phyloP scores from a whole-genome alignment of 2,329 filamentous ascomycete genomes.

The Epichloe hybrida region DNA sequence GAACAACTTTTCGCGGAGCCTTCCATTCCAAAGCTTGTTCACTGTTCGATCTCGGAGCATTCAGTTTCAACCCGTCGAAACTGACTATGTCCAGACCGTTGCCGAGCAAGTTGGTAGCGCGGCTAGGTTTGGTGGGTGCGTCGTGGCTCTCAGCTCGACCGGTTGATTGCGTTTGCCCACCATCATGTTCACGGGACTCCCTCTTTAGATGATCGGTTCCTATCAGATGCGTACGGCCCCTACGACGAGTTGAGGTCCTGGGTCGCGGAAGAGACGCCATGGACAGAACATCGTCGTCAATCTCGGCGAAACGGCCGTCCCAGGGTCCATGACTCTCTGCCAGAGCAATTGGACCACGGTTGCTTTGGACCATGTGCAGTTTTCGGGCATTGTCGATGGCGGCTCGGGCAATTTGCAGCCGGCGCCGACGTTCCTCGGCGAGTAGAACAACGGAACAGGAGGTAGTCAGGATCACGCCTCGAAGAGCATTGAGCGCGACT shows the following conservation, averaged over 20 bases:
- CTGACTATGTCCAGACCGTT: conserved; percentile 2
- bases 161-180: neutral
- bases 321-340: conserved; percentile 12
- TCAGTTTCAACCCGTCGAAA: conserved; percentile 1
- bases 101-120: neutral
- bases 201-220: neutral
- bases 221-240: conserved; percentile 9
- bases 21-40: neutral
- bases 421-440: conserved; percentile 42
- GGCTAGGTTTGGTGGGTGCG: neutral
- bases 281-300: conserved; percentile 15
- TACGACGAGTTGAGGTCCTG: conserved; percentile 17
- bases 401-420: conserved; percentile 35
- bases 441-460: conserved; percentile 42
- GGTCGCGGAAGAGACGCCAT: conserved; percentile 7
- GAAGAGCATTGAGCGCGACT: conserved; percentile 40
- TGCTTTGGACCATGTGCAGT: conserved; percentile 27
- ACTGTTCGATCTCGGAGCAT: neutral
- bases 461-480: conserved; percentile 41
- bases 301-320: conserved; percentile 8
- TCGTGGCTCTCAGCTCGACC: neutral
- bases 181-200: conserved; percentile 1
- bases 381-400: conserved; percentile 40
- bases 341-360: conserved; percentile 16
- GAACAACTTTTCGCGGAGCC: neutral